Evolutionary conservation across 805 yeast species (phyloP).

Genomic region (Pichia pseudocactophila): DNA sequence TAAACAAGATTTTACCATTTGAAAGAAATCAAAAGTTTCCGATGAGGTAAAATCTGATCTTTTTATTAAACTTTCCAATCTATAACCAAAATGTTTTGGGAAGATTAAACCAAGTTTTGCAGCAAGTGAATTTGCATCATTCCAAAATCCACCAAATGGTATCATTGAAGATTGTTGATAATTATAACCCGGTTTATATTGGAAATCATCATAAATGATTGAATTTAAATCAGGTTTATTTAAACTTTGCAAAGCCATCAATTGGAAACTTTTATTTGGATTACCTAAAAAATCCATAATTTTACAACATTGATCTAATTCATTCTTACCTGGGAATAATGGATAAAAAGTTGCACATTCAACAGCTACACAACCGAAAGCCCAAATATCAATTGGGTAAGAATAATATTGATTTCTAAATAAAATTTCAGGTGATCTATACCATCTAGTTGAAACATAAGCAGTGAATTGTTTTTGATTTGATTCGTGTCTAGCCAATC

Average conservation of each 20-base stretch:
- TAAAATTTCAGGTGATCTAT: conserved; percentile 73
- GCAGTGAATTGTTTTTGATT: conserved; percentile 55
- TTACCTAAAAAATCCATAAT: conserved; percentile 65
- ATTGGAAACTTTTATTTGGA: conserved; percentile 35
- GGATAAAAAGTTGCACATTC: conserved; percentile 70
- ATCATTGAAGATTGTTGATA: not conserved
- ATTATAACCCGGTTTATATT: not conserved
- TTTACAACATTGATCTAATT: conserved; percentile 67
- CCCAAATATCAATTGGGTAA: conserved; percentile 76
- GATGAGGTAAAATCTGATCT: conserved; percentile 31
- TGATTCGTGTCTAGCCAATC: conserved; percentile 55
- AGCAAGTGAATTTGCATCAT: conserved; percentile 47
- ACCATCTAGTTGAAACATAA: conserved; percentile 81
- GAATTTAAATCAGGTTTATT: not conserved
- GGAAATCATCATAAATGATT: not conserved
- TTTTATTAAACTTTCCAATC: conserved; percentile 37
- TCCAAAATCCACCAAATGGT: conserved; percentile 71
- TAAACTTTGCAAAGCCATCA: not conserved
- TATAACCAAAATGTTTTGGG: conserved; percentile 41
- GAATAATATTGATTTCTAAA: conserved; percentile 55
- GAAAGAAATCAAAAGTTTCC: conserved; percentile 33
- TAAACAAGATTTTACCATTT: conserved; percentile 41
- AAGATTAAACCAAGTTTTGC: conserved; percentile 44
- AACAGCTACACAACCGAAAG: conserved; percentile 71
- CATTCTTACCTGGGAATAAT: conserved; percentile 75